A percentile compares a stretch with the other conserved stretches of the same genome.
phyloP scores from a whole-genome alignment of 441 rosid species.

The Brassica hybrid region DNA sequence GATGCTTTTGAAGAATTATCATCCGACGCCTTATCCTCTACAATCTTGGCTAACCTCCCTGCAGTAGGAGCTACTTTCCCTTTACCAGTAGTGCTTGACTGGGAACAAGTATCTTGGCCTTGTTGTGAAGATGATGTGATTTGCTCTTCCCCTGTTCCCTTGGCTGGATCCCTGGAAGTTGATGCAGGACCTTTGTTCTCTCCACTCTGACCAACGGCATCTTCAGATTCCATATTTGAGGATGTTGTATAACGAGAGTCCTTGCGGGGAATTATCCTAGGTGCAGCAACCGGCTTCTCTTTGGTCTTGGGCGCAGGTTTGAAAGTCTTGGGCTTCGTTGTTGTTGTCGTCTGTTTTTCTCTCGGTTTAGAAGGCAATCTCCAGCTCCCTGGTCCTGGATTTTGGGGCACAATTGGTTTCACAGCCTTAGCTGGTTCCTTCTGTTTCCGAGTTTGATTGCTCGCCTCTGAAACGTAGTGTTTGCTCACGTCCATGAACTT shows the following conservation, averaged over 20 bases:
- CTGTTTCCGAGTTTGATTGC: constrained; percentile 51
- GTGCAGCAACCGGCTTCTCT: constrained; percentile 54
- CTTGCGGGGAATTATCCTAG: constrained; percentile 61
- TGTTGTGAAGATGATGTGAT: too few species aligned
- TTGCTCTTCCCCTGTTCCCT: constrained; percentile 54
- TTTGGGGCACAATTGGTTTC: constrained; percentile 73
- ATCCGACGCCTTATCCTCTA: constrained; percentile 59
- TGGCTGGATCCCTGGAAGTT: constrained; percentile 47
- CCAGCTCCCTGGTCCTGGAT: constrained; percentile 68
- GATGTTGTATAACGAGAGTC: constrained; percentile 43
- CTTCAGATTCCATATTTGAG: constrained; percentile 49
- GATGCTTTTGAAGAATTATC: constrained; percentile 48
- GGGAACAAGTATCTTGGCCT: too few species aligned
- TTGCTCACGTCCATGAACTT: constrained; percentile 99
- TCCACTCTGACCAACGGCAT: constrained; percentile 43
- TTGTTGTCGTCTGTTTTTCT: constrained; percentile 63
- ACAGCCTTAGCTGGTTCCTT: constrained; percentile 70
- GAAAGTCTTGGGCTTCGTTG: constrained; percentile 63
- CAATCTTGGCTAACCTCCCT: constrained; percentile 63
- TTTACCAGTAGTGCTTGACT: too few species aligned
- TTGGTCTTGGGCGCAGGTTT: constrained; percentile 67
- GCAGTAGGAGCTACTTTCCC: constrained; percentile 24
- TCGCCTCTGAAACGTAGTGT: constrained; percentile 71
- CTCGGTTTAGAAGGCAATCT: constrained; percentile 61
- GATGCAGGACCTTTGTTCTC: constrained; percentile 55